A percentile compares a stretch with the other conserved stretches of the same genome.
Conservation (phyloP, 768 basidiomycete species). For the Solioccasus polychromus region DNA sequence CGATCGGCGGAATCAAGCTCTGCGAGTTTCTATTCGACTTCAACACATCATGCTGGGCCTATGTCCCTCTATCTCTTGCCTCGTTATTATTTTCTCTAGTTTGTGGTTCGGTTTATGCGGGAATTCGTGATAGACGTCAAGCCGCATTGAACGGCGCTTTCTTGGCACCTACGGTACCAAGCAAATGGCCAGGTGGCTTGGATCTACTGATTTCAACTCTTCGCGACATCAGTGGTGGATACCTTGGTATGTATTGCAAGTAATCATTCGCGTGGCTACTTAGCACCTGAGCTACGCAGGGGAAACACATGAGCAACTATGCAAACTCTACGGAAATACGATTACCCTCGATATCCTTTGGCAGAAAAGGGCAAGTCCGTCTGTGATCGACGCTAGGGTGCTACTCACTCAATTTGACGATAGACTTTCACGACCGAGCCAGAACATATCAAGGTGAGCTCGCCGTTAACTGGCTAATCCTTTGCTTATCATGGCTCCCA, state of each 20-base stretch:
- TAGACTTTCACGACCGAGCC: conserved; percentile 49
- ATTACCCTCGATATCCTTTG: conserved; percentile 36
- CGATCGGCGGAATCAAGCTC: conserved; percentile 14
- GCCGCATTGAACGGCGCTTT: conserved; percentile 26
- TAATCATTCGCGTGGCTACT: neutral
- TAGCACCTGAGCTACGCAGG: conserved; percentile 27
- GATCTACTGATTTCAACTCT: conserved; percentile 28
- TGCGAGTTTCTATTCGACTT: conserved; percentile 5
- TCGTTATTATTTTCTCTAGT: conserved; percentile 26
- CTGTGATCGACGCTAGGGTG: neutral
- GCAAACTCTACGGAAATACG: conserved; percentile 29
- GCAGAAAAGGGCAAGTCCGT: conserved; percentile 34
- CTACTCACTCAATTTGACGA: neutral
- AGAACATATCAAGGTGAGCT: conserved; percentile 41
- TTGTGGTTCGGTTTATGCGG: conserved; percentile 10
- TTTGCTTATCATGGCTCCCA: conserved; percentile 13
- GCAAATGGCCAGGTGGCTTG: conserved; percentile 37
- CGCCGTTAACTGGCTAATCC: neutral
- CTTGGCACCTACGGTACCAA: conserved; percentile 32
- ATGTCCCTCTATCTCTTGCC: conserved; percentile 12
- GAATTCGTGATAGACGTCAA: conserved; percentile 11
- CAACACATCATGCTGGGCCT: conserved; percentile 15
- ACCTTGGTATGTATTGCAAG: conserved; percentile 26
- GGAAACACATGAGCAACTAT: conserved; percentile 23
- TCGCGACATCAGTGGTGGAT: conserved; percentile 24